These are phyloP conservation scores for Neoascochyta sp. DNA, from an alignment of 2,329 filamentous ascomycete genomes.

Conservation along the genomic window DNA sequence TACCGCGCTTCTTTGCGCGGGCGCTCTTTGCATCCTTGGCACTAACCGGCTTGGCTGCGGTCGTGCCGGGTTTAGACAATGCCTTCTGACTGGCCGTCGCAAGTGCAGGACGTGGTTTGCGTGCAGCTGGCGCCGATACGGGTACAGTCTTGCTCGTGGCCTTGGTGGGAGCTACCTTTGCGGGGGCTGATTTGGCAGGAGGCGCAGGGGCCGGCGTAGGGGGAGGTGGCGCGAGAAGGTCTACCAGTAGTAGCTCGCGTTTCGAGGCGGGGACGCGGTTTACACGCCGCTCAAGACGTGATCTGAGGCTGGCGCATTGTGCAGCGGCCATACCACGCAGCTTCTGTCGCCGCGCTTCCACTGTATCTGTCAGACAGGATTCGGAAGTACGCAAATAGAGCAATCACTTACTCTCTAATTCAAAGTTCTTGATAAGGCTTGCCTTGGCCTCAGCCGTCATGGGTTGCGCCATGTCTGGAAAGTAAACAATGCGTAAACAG, in stretches of 20 bases:
- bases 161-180: constrained; percentile 11
- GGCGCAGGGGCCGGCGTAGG: constrained; percentile 8
- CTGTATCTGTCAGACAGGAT: constrained; percentile 46
- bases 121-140: constrained; percentile 2
- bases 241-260: constrained; percentile 76
- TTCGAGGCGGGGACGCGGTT: constrained; percentile 82
- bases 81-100: constrained; percentile 10
- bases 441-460: constrained; percentile 36
- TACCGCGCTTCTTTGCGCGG: constrained; percentile 25
- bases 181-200: constrained; percentile 9
- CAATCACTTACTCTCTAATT: constrained; percentile 28
- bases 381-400: constrained; percentile 9
- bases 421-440: constrained; percentile 29
- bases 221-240: constrained; percentile 55
- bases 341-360: constrained; percentile 82
- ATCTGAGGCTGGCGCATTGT: constrained; percentile 78
- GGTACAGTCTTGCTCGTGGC: too few species aligned
- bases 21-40: too few species aligned
- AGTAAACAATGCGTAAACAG: constrained; percentile 19
- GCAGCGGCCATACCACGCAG: constrained; percentile 84
- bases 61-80: constrained; percentile 10
- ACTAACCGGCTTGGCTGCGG: constrained; percentile 2
- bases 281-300: constrained; percentile 86
- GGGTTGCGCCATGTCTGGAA: constrained; percentile 20
- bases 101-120: constrained; percentile 6